A percentile compares a stretch with the other conserved stretches of the same genome.
Evolutionary conservation across 495 filamentous ascomycete genomes (phyloP).

Genomic region (Podospora australis): DNA sequence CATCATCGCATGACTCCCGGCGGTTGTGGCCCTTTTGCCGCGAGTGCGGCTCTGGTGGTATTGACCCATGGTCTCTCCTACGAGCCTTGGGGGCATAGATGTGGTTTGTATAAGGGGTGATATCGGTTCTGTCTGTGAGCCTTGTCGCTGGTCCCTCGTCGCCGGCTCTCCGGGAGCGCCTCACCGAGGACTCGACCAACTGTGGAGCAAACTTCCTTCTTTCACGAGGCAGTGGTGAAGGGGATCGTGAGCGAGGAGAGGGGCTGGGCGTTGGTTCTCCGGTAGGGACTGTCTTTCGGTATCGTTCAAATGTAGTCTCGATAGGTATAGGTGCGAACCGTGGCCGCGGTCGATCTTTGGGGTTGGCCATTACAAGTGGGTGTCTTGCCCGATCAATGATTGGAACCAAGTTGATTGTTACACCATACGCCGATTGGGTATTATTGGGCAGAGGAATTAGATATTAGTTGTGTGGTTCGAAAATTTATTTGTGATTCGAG

Average conservation of each 20-base stretch:
- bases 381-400: not conserved
- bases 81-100: constrained; percentile 45
- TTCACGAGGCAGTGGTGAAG: constrained; percentile 24
- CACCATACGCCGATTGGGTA: constrained; percentile 3
- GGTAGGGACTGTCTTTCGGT: constrained; percentile 35
- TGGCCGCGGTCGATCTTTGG: constrained; percentile 29
- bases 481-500: too few species aligned
- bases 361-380: constrained; percentile 19
- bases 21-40: constrained; percentile 27
- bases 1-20: constrained; percentile 60
- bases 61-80: constrained; percentile 23
- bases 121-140: constrained; percentile 51
- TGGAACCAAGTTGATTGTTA: not conserved
- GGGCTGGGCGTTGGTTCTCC: constrained; percentile 46
- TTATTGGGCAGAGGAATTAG: too few species aligned
- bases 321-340: constrained; percentile 55
- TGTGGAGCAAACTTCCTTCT: constrained; percentile 55
- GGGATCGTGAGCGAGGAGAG: constrained; percentile 36
- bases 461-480: too few species aligned
- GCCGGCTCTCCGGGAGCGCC: constrained; percentile 47
- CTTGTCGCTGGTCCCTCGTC: constrained; percentile 46
- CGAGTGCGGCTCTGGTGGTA: constrained; percentile 13
- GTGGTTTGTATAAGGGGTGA: constrained; percentile 52
- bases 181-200: constrained; percentile 58
- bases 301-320: constrained; percentile 53